Percentiles rank a stretch among this genome's conserved stretches.
Evolutionary conservation across 2,329 filamentous ascomycete species (phyloP).

Genomic region (Pseudocercospora vitis): DNA sequence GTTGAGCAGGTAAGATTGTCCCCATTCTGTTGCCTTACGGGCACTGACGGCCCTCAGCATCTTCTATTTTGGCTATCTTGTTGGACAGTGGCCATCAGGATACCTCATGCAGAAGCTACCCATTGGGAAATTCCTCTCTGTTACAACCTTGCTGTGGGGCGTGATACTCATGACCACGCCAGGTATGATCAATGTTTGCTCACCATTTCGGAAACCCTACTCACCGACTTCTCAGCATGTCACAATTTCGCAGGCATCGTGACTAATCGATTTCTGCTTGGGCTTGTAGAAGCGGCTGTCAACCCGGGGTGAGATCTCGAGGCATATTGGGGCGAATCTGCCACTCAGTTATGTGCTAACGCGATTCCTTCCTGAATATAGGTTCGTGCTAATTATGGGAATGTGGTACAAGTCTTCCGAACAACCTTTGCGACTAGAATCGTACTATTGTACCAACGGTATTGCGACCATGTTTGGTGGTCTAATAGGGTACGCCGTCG

Average conservation of each 20-base stretch:
- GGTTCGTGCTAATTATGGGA: conserved; percentile 40
- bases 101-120: conserved; percentile 49
- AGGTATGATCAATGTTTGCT: not conserved
- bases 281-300: conserved; percentile 39
- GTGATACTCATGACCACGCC: conserved; percentile 45
- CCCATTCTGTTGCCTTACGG: too few relatives aligned
- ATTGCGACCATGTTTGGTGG: conserved; percentile 63
- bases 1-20: too few relatives aligned
- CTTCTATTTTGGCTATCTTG: conserved; percentile 53
- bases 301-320: too few relatives aligned
- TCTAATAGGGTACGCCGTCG: conserved; percentile 59
- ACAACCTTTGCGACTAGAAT: conserved; percentile 54
- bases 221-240: conserved; percentile 32
- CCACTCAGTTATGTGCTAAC: too few relatives aligned
- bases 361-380: too few relatives aligned
- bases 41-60: too few relatives aligned
- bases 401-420: conserved; percentile 44
- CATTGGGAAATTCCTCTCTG: conserved; percentile 47
- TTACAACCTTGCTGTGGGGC: conserved; percentile 45
- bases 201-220: not conserved
- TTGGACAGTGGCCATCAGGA: conserved; percentile 48
- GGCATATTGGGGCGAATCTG: too few relatives aligned
- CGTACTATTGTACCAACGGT: conserved; percentile 57
- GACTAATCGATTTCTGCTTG: conserved; percentile 40
- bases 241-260: conserved; percentile 43